Evolutionary conservation across 78 protist genomes (phyloP), one percentile per base, ranked within the genome.

Genomic region (Planoprotostelium fungivorum): DNA sequence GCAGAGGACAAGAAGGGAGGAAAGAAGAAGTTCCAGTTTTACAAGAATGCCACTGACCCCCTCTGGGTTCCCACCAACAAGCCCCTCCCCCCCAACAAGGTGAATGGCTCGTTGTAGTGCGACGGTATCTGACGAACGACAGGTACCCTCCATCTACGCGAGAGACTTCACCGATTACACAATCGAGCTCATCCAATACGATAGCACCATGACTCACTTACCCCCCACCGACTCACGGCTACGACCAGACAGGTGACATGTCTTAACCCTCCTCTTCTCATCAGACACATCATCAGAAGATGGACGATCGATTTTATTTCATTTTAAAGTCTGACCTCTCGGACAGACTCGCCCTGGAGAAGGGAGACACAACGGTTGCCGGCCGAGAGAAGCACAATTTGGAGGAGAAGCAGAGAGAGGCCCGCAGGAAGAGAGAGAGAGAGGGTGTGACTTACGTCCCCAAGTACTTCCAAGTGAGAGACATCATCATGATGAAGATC

Each of bases 181-280:
- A 16, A 5, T 51, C 31, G 31, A 51, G 16, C 16, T 51, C 31
- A 51, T 51, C 73, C 5, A 51, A 16, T 16, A 25, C 31, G 73
- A 51, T 16, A 51, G 16, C 35, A 5, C 5, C 35, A 85, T 23
- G 87, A 25, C 36, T 16, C 34, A 85, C 35, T 35, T 94, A 37
- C 96, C 96, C 29, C 85, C 94, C 35, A 86, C 94, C 0, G 96
- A 94, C 38, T 86, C 96, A 51, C 89, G 96, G 63, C 35, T 90
- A 35, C 84, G 96, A 39, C 1, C 91, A 9, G 96, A 94, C 88
- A 86, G 92, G 88, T 39, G 88, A 29, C 87, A 38, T 9, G n/a
- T n/a, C n/a, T n/a, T n/a, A n/a, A n/a, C n/a, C n/a, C n/a, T n/a
- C n/a, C n/a, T n/a, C n/a, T n/a, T n/a, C n/a, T n/a, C n/a, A n/a